phyloP scores from a whole-genome alignment of 2,329 filamentous ascomycete genomes.

The Apiospora kogelbergensis region DNA sequence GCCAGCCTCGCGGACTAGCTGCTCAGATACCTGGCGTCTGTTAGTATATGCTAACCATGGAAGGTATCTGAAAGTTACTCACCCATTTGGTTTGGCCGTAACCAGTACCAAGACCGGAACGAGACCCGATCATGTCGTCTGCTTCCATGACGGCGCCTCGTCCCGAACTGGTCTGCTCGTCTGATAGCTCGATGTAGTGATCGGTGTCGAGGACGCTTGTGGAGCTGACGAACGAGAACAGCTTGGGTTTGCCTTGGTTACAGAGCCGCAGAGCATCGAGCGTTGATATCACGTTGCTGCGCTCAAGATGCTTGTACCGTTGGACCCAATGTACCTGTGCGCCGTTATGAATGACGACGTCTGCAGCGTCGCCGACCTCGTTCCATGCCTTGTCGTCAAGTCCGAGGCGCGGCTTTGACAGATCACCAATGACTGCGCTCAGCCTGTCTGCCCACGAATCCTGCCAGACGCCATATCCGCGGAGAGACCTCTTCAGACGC shows the following conservation, averaged over 20 bases:
- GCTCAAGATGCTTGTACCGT: constrained; percentile 69
- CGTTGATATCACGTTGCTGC: constrained; percentile 77
- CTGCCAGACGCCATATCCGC: constrained; percentile 79
- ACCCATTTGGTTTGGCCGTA: constrained; percentile 92
- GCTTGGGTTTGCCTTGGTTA: constrained; percentile 74
- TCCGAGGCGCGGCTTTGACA: constrained; percentile 72
- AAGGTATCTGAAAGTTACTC: neutral
- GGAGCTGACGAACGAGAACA: constrained; percentile 78
- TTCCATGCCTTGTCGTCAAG: constrained; percentile 68
- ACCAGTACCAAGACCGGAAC: constrained; percentile 75
- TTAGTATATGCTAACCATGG: neutral
- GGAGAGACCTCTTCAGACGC: constrained; percentile 65
- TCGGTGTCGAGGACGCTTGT: constrained; percentile 81
- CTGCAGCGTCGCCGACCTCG: constrained; percentile 62
- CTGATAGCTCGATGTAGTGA: constrained; percentile 74
- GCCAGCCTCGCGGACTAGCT: constrained; percentile 76
- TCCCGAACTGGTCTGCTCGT: constrained; percentile 59
- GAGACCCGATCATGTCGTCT: constrained; percentile 77
- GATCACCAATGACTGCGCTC: constrained; percentile 69
- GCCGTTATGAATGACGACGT: constrained; percentile 80
- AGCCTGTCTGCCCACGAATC: constrained; percentile 66
- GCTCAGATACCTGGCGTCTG: constrained; percentile 39
- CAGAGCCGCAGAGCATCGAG: constrained; percentile 76
- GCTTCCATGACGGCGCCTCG: constrained; percentile 67
- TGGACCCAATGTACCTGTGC: constrained; percentile 81